These are phyloP conservation scores for Penicillium brasilianum DNA, from an alignment of 2,329 filamentous ascomycete genomes.

Conservation along the genomic window DNA sequence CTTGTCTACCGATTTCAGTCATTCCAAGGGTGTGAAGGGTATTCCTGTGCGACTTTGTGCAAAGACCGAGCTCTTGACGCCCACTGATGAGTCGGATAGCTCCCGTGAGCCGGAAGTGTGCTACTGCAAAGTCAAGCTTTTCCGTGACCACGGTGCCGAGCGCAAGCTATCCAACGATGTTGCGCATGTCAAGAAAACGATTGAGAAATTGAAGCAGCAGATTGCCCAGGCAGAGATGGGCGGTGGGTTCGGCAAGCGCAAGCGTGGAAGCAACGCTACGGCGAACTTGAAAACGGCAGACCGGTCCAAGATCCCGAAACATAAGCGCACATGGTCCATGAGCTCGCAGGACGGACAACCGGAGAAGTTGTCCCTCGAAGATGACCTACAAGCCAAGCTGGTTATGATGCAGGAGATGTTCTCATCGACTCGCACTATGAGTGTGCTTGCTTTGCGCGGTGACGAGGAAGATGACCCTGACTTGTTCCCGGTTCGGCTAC, in stretches of 20 bases:
- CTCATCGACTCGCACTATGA: constrained; percentile 50
- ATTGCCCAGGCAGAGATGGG: constrained; percentile 74
- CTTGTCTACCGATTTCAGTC: constrained; percentile 96
- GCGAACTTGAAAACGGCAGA: constrained; percentile 53
- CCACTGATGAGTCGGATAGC: constrained; percentile 51
- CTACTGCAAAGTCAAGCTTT: constrained; percentile 96
- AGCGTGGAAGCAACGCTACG: constrained; percentile 59
- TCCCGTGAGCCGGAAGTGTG: constrained; percentile 70
- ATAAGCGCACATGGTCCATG: constrained; percentile 95
- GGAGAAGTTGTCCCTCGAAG: constrained; percentile 47
- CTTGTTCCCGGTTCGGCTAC: constrained; percentile 48
- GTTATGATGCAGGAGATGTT: constrained; percentile 54
- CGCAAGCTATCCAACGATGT: constrained; percentile 94
- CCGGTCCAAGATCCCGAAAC: constrained; percentile 82
- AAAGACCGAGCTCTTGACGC: constrained; percentile 75
- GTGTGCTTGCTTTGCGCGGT: constrained; percentile 49
- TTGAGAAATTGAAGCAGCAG: constrained; percentile 94
- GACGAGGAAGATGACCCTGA: constrained; percentile 54
- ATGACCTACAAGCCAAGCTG: constrained; percentile 53
- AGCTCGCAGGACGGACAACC: constrained; percentile 66
- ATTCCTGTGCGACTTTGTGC: constrained; percentile 92
- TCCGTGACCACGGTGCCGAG: constrained; percentile 93
- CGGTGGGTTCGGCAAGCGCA: constrained; percentile 65
- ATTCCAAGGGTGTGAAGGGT: constrained; percentile 97
- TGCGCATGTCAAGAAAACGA: constrained; percentile 92